These are phyloP conservation scores for Sugiyamaella boreocaroliniensis DNA, from an alignment of 805 yeast species.

Conservation along the genomic window DNA sequence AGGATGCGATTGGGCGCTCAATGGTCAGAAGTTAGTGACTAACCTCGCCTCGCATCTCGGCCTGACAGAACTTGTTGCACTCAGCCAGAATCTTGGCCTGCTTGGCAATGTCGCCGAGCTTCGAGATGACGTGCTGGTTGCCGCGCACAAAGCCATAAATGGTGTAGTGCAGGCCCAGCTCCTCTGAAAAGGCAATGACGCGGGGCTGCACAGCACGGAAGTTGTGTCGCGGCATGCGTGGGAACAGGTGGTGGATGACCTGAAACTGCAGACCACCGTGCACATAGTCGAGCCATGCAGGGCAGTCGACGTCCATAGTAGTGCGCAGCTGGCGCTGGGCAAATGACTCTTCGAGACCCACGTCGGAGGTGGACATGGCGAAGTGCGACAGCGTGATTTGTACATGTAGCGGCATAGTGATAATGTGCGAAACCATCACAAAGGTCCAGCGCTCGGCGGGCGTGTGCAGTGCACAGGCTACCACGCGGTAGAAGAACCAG, in stretches of 20 bases:
- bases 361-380: constrained; percentile 87
- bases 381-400: constrained; percentile 86
- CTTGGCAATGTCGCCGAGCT: constrained; percentile 66
- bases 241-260: constrained; percentile 84
- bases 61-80: constrained; percentile 57
- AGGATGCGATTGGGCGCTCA: too few relatives aligned
- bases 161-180: constrained; percentile 70
- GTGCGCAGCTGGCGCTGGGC: constrained; percentile 77
- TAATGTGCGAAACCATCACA: constrained; percentile 65
- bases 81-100: constrained; percentile 73
- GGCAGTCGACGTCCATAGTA: constrained; percentile 93
- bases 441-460: constrained; percentile 49
- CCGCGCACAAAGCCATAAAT: constrained; percentile 82
- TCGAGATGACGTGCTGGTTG: constrained; percentile 60
- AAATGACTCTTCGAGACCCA: constrained; percentile 75
- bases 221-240: constrained; percentile 83
- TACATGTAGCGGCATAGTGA: constrained; percentile 89
- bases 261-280: constrained; percentile 94
- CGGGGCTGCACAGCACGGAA: constrained; percentile 65
- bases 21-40: too few relatives aligned
- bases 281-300: constrained; percentile 82
- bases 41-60: constrained; percentile 33
- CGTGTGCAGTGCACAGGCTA: constrained; percentile 46
- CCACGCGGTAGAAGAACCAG: constrained; percentile 73
- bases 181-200: constrained; percentile 67